Base-by-base conservation (phyloP, 805 yeast genomes). In the Yarrowia hollandica region DNA sequence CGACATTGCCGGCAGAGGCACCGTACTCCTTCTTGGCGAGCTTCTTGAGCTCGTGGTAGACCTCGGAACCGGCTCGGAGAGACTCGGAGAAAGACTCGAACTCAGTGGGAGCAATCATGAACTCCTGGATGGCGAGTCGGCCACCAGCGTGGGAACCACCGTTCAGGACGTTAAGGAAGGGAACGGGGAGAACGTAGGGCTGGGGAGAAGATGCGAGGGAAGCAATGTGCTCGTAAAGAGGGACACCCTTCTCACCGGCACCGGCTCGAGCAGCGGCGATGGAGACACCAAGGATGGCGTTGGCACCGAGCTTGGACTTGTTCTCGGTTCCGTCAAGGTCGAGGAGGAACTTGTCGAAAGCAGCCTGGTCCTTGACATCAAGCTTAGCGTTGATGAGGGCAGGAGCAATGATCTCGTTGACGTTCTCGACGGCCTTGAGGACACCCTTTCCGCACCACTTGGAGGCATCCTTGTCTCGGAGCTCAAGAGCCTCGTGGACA, bases 111-210 rank as follows among this genome's bases (percentile, higher is more conserved):
- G 88, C 98, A 79, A 92, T 89, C 98, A 92, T 94, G 83, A 92
- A 92, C 83, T 92, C 99, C 83, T 92, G 99, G 86, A 92, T 84
- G 71, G 99, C 99, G 68, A 92, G 82, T 74, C 92, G 86, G 81
- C 99, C 99, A 82, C 99, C 99, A 73, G 99, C 99, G 81, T 92
- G 99, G 73, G 96, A 87, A 79, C 99, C 99, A 83, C 99, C 99
- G 86, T 92, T 92, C 77, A 92, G 82, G 67, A 92, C 99, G 81
- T 92, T 92, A 81, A 89, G 94, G 96, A 94, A 75, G 68, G 99
- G 99, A 77, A 94, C 98, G 76, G 99, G 99, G 75, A 92, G 81
- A 62, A 94, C 97, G 77, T 77, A 94, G 77, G 96, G 92, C 71
- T 79, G 77, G 77, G 82, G 81, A 71, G 95, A 78, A 62, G 82